Evolutionary conservation across 345 rosid genomes (phyloP).

Genomic region (Salix exigua): DNA sequence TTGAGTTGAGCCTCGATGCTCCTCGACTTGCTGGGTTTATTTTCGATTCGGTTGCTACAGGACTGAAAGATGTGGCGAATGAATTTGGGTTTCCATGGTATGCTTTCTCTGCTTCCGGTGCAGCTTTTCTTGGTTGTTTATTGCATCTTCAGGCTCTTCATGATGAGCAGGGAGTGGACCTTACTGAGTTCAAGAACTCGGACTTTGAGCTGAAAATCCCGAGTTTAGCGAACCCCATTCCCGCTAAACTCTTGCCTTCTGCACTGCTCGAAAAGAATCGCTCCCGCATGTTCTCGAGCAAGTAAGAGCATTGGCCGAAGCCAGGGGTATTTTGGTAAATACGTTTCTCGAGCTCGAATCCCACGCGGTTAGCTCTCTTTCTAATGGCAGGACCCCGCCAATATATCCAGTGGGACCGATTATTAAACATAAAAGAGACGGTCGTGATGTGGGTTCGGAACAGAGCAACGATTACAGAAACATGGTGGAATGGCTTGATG

Average conservation of each 20-base stretch:
- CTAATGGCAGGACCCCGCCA: not conserved
- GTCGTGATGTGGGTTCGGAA: too few relatives aligned
- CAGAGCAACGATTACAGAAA: not conserved
- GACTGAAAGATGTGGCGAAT: not conserved
- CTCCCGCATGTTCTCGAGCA: not conserved
- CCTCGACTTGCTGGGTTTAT: not conserved
- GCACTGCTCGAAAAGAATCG: not conserved
- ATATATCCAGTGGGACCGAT: constrained; percentile 7
- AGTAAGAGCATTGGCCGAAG: not conserved
- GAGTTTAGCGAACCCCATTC: not conserved
- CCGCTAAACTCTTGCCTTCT: constrained; percentile 7
- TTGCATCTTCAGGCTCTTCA: not conserved
- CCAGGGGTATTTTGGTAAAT: constrained; percentile 8
- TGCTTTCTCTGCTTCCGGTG: not conserved
- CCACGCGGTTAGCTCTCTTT: not conserved
- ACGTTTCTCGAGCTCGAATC: constrained; percentile 3
- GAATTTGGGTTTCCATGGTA: not conserved
- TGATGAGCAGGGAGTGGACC: not conserved
- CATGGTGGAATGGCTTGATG: constrained; percentile 19
- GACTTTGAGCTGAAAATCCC: constrained; percentile 1
- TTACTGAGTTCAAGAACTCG: constrained; percentile 3
- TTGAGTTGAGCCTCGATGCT: not conserved
- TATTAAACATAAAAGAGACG: not conserved
- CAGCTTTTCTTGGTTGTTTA: not conserved
- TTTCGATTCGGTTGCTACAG: not conserved